Evolutionary conservation across 805 yeast species (phyloP).

Genomic region (Pichia cephalocereana): DNA sequence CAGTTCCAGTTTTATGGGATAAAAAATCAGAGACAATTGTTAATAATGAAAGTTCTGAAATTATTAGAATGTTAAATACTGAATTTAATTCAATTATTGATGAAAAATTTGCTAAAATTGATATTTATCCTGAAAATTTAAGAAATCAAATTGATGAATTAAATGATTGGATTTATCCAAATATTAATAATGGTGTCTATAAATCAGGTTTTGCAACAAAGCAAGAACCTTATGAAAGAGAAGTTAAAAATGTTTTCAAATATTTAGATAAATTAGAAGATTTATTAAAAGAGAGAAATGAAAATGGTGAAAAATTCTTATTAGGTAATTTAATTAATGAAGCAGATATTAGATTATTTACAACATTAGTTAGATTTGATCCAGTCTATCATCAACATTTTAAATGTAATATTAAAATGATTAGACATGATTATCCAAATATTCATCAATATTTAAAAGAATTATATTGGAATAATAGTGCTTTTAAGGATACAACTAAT

Average conservation of each 20-base stretch:
- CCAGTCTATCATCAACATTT: conserved; percentile 92
- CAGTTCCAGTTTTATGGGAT: conserved; percentile 95
- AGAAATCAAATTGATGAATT: conserved; percentile 59
- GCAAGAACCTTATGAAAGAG: conserved; percentile 72
- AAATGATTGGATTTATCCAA: conserved; percentile 75
- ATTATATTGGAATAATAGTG: conserved; percentile 66
- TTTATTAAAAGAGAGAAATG: conserved; percentile 40
- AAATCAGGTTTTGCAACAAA: conserved; percentile 83
- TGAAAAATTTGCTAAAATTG: conserved; percentile 37
- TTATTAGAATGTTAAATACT: conserved; percentile 72
- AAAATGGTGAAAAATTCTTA: conserved; percentile 31
- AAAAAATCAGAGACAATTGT: conserved; percentile 74
- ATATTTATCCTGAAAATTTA: conserved; percentile 53
- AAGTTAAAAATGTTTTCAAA: conserved; percentile 52
- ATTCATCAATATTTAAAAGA: conserved; percentile 73
- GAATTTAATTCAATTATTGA: conserved; percentile 58
- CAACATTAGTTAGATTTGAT: conserved; percentile 87
- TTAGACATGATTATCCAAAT: conserved; percentile 69
- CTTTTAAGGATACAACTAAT: conserved; percentile 69
- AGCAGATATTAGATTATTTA: conserved; percentile 79
- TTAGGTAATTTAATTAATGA: conserved; percentile 69
- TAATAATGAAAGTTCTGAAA: conserved; percentile 84
- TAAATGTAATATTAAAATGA: conserved; percentile 80
- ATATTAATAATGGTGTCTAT: conserved; percentile 88
- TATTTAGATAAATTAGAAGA: conserved; percentile 64